These are phyloP conservation scores for Yamadazyma spencermartinsiae DNA, from an alignment of 1,139 yeast genomes.

Conservation along the genomic window DNA sequence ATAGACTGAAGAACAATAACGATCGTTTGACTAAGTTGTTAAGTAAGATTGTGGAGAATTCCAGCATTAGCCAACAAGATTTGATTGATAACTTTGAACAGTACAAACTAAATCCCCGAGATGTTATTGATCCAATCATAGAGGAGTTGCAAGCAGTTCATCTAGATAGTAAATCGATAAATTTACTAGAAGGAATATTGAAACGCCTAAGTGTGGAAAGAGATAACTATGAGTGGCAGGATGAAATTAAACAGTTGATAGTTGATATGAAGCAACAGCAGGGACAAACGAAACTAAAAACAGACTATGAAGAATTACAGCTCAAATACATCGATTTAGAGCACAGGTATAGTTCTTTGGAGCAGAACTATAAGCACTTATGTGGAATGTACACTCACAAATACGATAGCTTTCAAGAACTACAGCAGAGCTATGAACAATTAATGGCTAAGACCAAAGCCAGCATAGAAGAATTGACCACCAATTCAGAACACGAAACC, in stretches of 20 bases:
- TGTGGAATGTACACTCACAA: conserved; percentile 27
- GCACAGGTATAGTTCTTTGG: conserved; percentile 10
- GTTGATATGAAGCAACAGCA: neutral
- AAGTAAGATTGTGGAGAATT: conserved; percentile 32
- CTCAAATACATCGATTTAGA: conserved; percentile 4
- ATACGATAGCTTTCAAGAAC: conserved; percentile 22
- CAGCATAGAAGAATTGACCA: conserved; percentile 7
- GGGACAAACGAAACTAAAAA: neutral
- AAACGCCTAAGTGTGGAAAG: conserved; percentile 5
- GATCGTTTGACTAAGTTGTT: conserved; percentile 37
- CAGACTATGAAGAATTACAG: neutral
- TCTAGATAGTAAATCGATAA: conserved; percentile 21
- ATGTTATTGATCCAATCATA: conserved; percentile 27
- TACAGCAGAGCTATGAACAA: conserved; percentile 26
- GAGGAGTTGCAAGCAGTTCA: conserved; percentile 26
- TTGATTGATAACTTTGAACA: conserved; percentile 18
- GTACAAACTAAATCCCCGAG: conserved; percentile 16
- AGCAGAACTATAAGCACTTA: conserved; percentile 24
- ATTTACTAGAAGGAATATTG: conserved; percentile 19
- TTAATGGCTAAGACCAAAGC: conserved; percentile 17
- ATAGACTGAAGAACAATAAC: conserved; percentile 45
- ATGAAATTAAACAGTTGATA: conserved; percentile 3
- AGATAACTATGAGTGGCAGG: conserved; percentile 7
- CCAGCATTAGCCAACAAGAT: conserved; percentile 17
- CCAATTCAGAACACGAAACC: conserved; percentile 7